Evolutionary conservation across 2,329 filamentous ascomycete genomes (phyloP), one percentile per base, ranked within the genome.

Genomic region (Exophiala sp.): DNA sequence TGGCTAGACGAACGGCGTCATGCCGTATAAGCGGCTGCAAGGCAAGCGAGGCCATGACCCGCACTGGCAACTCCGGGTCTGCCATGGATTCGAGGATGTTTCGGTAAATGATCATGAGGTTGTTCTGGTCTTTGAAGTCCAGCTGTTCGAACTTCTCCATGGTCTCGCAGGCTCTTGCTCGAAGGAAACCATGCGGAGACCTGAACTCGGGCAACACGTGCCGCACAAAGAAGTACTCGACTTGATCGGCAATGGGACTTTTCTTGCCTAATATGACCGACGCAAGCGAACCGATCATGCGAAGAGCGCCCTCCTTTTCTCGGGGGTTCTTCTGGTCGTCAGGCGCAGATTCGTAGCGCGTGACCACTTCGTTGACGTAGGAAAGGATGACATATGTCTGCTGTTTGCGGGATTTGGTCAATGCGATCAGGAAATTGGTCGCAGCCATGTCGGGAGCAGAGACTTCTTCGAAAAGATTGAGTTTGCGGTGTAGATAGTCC

Each of bases 121-220:
- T 97, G 73, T 91, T 90, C 48, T 85, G 81, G 64, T 98, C 91
- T 74, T 95, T 89, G 79, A 97, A 98, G 67, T 98, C 86, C 56
- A 97, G 82, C 68, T 91, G 85, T 71, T 97, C 90, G 59, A 97
- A 98, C 71, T 97, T 97, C 74, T 97, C 93, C 53, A 98, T 81
- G 0, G 91, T 96, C 66, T 98, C 91, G 70, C 93, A 98, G 58
- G 93, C 93, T 58, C 93, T 85, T 27, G 93, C 93, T 50, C 93
- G 86, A 42, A 98, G 81, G 72, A 90, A 97, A 29, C 91, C 93
- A 65, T 95, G 87, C 11, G 82, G 77, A 70, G 88, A 97, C 61
- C 88, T 83, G 75, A 98, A 98, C 64, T 98, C 93, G 40, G 93
- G 93, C 75, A 98, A 97, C 50, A 98, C 93, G 64, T 97, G 95